phyloP scores from a whole-genome alignment of 78 protist species.

The Dictyostelium discoideum region DNA sequence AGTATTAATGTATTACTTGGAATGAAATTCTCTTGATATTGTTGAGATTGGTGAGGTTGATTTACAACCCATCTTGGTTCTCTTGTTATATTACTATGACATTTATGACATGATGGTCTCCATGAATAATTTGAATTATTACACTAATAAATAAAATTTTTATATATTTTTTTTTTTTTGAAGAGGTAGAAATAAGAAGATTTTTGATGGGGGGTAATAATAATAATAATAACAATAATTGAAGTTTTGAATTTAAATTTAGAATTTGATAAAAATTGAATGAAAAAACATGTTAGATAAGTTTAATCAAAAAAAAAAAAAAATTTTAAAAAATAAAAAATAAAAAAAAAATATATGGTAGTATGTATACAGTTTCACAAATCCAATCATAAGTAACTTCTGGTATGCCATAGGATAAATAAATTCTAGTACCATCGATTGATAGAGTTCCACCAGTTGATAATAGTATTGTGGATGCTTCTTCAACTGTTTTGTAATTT shows the following conservation, averaged over 20 bases:
- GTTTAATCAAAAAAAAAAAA: background rate
- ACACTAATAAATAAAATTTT: constrained; percentile 4
- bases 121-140: constrained; percentile 38
- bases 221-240: no score
- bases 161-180: no score
- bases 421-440: constrained; percentile 20
- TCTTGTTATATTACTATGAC: constrained; percentile 5
- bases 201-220: background rate
- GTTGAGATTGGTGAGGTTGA: background rate
- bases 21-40: background rate
- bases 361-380: constrained; percentile 39
- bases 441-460: background rate
- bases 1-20: constrained; percentile 29
- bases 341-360: background rate
- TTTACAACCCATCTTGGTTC: constrained; percentile 14
- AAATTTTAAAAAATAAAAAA: no score
- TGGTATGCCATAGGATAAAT: background rate
- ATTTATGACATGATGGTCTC: constrained; percentile 40
- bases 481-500: constrained; percentile 24
- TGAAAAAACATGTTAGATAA: background rate
- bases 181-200: no score
- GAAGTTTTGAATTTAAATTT: background rate
- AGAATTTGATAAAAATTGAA: background rate
- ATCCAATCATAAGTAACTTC: constrained; percentile 17
- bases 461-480: constrained; percentile 23